Evolutionary conservation across 2,329 filamentous ascomycete genomes (phyloP).

Genomic region (Dactylellina leptospora): DNA sequence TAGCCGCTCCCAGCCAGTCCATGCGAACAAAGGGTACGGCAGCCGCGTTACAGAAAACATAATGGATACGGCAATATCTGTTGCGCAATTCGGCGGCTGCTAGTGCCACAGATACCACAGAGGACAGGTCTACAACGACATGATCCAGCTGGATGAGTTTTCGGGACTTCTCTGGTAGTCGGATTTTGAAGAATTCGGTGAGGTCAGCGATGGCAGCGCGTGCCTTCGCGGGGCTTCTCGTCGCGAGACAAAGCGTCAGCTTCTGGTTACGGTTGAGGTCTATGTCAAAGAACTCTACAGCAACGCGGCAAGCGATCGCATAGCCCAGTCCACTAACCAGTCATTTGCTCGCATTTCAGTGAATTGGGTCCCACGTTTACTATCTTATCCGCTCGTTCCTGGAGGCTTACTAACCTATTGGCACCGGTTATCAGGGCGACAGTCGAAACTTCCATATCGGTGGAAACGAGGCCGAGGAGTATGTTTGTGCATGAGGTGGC

Average conservation of each 20-base stretch:
- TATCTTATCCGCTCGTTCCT: no score
- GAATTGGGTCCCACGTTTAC: neutral
- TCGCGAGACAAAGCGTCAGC: constrained; percentile 54
- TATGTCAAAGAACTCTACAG: constrained; percentile 50
- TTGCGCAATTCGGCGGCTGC: constrained; percentile 26
- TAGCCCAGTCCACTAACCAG: constrained; percentile 40
- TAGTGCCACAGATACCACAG: constrained; percentile 52
- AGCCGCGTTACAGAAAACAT: constrained; percentile 84
- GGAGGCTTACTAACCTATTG: constrained; percentile 41
- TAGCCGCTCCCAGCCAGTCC: constrained; percentile 71
- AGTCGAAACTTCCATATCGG: neutral
- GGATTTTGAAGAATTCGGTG: constrained; percentile 36
- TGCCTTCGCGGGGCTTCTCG: constrained; percentile 54
- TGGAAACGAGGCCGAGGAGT: neutral
- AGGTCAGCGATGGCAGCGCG: constrained; percentile 51
- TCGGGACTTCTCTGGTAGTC: constrained; percentile 9
- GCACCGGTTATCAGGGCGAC: constrained; percentile 45
- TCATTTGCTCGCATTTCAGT: neutral
- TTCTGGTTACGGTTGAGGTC: constrained; percentile 45
- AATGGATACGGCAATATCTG: constrained; percentile 75
- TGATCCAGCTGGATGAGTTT: constrained; percentile 48
- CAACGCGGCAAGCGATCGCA: constrained; percentile 45
- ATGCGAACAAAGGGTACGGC: constrained; percentile 86
- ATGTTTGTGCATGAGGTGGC: neutral
- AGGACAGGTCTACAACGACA: constrained; percentile 55